phyloP scores from a whole-genome alignment of 2,329 filamentous ascomycete genomes.

The Domatiomyces catenatus region DNA sequence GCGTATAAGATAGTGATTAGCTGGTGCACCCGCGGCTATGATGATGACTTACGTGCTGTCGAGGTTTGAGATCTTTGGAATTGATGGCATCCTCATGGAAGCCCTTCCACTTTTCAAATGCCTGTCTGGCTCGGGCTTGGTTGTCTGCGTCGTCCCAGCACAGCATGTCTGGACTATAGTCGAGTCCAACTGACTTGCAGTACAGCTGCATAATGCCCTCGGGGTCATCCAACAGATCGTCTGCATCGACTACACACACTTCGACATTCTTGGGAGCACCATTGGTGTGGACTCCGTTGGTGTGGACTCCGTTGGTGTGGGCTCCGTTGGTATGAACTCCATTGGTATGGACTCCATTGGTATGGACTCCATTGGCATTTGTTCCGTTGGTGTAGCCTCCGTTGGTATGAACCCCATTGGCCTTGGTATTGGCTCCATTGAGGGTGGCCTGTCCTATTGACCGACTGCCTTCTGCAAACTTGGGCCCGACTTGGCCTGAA shows the following conservation, averaged over 20 bases:
- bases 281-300: constrained; percentile 9
- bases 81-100: constrained; percentile 92
- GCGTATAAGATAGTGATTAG: constrained; percentile 11
- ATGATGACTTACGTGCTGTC: constrained; percentile 26
- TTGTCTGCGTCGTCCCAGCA: constrained; percentile 66
- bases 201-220: constrained; percentile 60
- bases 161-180: constrained; percentile 65
- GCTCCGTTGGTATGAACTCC: constrained; percentile 13
- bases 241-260: constrained; percentile 81
- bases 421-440: constrained; percentile 19
- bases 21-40: constrained; percentile 6
- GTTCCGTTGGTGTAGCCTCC: constrained; percentile 31
- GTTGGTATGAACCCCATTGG: constrained; percentile 19
- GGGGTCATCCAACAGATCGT: constrained; percentile 81
- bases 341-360: constrained; percentile 31
- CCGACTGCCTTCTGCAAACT: constrained; percentile 29
- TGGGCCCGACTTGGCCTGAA: constrained; percentile 54
- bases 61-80: constrained; percentile 58
- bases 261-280: constrained; percentile 31
- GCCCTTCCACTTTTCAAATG: constrained; percentile 92
- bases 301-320: constrained; percentile 31
- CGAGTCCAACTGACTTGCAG: constrained; percentile 65
- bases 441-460: constrained; percentile 16
- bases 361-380: constrained; percentile 10
- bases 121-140: constrained; percentile 50